Evolutionary conservation across 768 basidiomycete genomes (phyloP).

Genomic region (Cyclocybe cylindracea): DNA sequence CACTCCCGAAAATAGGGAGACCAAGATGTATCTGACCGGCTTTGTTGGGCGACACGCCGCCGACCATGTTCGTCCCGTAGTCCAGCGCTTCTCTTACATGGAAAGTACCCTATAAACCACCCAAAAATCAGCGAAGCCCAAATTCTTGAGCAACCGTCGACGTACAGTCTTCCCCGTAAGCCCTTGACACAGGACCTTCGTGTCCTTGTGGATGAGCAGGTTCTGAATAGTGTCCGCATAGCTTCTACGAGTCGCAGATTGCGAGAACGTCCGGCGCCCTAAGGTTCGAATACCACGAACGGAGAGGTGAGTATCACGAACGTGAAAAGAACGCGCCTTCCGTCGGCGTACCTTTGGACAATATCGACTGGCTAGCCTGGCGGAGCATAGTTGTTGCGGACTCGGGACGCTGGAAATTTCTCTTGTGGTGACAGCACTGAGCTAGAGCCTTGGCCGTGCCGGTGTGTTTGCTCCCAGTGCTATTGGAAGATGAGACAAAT

Average conservation of each 20-base stretch:
- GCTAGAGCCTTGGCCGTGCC: no score
- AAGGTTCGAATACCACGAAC: constrained; percentile 28
- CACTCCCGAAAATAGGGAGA: constrained; percentile 90
- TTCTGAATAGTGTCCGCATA: constrained; percentile 93
- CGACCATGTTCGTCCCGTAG: constrained; percentile 97
- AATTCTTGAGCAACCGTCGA: background rate
- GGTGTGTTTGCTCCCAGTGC: no score
- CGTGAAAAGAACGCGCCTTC: background rate
- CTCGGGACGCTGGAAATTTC: constrained; percentile 2
- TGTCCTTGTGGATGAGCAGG: constrained; percentile 91
- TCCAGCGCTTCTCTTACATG: constrained; percentile 91
- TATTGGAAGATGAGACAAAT: no score
- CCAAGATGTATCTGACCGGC: constrained; percentile 95
- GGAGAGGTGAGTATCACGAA: background rate
- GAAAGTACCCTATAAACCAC: constrained; percentile 79
- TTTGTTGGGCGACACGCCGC: constrained; percentile 96
- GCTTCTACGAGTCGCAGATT: constrained; percentile 68
- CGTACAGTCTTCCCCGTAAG: constrained; percentile 94
- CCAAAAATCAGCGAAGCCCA: no score
- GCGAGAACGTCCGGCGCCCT: constrained; percentile 81
- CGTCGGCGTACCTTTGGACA: constrained; percentile 45
- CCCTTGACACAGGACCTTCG: constrained; percentile 90
- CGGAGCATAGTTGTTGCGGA: constrained; percentile 49
- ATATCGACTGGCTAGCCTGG: constrained; percentile 59
- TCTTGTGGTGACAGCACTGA: constrained; percentile 12